Base-by-base conservation (phyloP, 805 yeast genomes). In the Clavispora santaluciae region DNA sequence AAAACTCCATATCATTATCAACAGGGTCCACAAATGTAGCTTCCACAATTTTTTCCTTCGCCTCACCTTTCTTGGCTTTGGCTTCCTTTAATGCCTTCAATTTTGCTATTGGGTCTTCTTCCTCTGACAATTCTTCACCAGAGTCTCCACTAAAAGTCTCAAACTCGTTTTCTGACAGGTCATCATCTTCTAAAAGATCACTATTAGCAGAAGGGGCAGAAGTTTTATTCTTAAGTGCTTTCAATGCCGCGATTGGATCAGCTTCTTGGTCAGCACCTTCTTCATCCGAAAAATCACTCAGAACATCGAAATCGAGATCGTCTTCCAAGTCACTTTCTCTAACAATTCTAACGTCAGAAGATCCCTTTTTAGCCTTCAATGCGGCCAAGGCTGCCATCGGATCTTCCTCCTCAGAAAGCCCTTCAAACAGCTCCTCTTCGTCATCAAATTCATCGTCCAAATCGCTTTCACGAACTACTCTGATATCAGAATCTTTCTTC, bases 1-100 rank as follows among this genome's bases (percentile, higher is more conserved):
- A 90, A 55, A 83, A 87, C 33, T 75, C 78, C 63, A 86, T 81
- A 40, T 90, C 95, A 42, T 78, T 81, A 44, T 86, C 95, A 50
- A 46, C 40, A 8, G 51, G 44, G 21, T 50, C 54, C 16, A 42
- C 51, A 24, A 50, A 50, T 5, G 36, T 35, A 15, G 53, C 50
- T 35, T 48, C 52, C 11, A 57, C 26, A 5, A 46, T 40, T 35
- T 44, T 44, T 35, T 39, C 39, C 22, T 42, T 35, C 6, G 33
- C 40, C 17, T 40, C 38, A 12, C 26, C 29, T 13, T 38, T 31
- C 33, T 43, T 11, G 23, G 36, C 36, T 30, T 42, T 42, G 22
- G 42, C 45, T 38, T 41, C 46, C 34, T 43, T 48, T 29, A 50
- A 52, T 12, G 44, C 48, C 22, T 45, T 50, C 44, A 51, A 53